phyloP scores from a whole-genome alignment of 140 eudicot genomes.

The Anethum foeniculum region DNA sequence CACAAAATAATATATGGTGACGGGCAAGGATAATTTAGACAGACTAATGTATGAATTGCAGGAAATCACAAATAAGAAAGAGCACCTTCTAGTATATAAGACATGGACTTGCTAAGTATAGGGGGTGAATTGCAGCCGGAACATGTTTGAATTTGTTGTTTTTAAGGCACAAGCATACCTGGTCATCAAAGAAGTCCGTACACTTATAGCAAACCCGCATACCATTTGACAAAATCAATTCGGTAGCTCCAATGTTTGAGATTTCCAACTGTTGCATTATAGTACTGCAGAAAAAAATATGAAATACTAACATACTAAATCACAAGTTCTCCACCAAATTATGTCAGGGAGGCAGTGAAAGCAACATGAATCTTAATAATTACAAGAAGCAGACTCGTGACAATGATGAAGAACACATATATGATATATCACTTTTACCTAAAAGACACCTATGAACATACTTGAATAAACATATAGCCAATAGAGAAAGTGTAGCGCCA shows the following conservation, averaged over 20 bases:
- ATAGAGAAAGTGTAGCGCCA: background rate
- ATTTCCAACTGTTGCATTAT: constrained; percentile 55
- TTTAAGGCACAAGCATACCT: constrained; percentile 34
- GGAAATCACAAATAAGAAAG: background rate
- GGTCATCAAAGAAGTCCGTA: constrained; percentile 89
- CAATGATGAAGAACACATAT: background rate
- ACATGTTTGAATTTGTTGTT: background rate
- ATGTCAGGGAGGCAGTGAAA: background rate
- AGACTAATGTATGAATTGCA: background rate
- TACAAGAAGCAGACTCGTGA: background rate
- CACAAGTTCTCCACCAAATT: background rate
- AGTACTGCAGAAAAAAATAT: constrained; percentile 36
- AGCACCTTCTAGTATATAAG: background rate
- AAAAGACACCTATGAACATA: background rate
- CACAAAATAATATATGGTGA: background rate
- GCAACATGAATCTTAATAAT: background rate
- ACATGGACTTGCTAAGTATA: background rate
- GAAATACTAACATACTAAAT: background rate
- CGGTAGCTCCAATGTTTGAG: constrained; percentile 68
- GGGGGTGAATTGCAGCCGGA: background rate
- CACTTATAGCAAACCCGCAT: constrained; percentile 91
- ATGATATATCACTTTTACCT: background rate
- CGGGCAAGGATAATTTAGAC: background rate
- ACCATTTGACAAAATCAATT: constrained; percentile 84
- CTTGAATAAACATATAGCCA: background rate